These are phyloP conservation scores for Flaveria floridana DNA, from an alignment of 140 eudicot species.

Conservation along the genomic window DNA sequence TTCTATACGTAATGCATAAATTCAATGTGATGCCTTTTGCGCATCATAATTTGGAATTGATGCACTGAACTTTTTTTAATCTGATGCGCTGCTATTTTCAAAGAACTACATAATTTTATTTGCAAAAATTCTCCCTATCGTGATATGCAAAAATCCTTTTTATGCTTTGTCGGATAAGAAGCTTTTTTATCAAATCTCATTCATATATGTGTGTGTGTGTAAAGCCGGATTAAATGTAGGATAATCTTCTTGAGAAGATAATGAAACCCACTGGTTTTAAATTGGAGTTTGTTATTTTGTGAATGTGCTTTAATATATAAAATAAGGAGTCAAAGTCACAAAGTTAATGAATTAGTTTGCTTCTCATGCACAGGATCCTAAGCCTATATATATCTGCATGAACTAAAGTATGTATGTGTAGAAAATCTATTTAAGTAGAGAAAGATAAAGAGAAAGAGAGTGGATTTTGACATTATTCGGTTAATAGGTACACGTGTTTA, in stretches of 20 bases:
- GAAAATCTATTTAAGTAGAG: no score
- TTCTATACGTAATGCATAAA: neutral
- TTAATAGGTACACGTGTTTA: neutral
- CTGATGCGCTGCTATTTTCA: no score
- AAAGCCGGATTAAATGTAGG: neutral
- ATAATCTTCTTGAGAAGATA: neutral
- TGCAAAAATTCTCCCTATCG: neutral
- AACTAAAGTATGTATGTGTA: neutral
- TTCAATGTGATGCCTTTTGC: neutral
- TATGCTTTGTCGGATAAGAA: neutral
- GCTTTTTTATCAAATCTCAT: neutral
- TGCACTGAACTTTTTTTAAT: neutral
- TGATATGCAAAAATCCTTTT: neutral
- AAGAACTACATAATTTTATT: neutral
- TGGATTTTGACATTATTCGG: no score
- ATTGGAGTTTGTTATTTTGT: neutral
- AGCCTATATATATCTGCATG: neutral
- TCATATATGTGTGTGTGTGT: neutral
- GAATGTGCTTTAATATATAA: neutral
- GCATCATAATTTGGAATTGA: neutral
- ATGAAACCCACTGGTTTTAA: neutral
- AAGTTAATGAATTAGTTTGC: neutral
- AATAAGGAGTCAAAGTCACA: neutral
- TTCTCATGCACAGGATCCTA: slow-evolving; percentile 8
- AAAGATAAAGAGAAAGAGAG: neutral